These are phyloP conservation scores for Flaveria ramosissima DNA, from an alignment of 129 eudicot species.

Conservation along the genomic window DNA sequence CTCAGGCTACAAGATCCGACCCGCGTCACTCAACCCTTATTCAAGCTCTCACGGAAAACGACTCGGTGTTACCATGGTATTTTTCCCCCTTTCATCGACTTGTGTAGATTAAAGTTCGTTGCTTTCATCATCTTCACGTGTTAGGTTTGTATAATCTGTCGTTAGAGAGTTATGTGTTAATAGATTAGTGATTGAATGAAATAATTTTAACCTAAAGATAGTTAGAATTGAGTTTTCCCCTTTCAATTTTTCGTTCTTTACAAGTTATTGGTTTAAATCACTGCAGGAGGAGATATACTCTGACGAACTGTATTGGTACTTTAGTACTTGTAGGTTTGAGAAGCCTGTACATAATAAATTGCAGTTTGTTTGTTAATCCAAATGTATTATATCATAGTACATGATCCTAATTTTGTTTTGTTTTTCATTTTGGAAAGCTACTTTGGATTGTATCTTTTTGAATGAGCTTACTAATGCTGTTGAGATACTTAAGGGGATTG, in stretches of 20 bases:
- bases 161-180: neutral
- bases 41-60: conserved; percentile 53
- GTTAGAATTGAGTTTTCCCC: neutral
- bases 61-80: conserved; percentile 76
- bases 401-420: neutral
- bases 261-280: neutral
- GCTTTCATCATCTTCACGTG: neutral
- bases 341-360: neutral
- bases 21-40: conserved; percentile 46
- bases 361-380: neutral
- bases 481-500: neutral
- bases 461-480: conserved; percentile 7
- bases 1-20: conserved; percentile 59
- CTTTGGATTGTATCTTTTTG: neutral
- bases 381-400: neutral
- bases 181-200: neutral
- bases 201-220: neutral
- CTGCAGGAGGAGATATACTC: neutral
- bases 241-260: neutral
- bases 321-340: neutral
- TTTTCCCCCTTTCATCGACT: neutral
- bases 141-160: neutral
- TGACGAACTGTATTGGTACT: neutral
- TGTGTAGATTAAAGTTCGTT: neutral
- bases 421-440: neutral